These are phyloP conservation scores for Hirschfeldia incana DNA, from an alignment of 345 rosid species.

Conservation along the genomic window DNA sequence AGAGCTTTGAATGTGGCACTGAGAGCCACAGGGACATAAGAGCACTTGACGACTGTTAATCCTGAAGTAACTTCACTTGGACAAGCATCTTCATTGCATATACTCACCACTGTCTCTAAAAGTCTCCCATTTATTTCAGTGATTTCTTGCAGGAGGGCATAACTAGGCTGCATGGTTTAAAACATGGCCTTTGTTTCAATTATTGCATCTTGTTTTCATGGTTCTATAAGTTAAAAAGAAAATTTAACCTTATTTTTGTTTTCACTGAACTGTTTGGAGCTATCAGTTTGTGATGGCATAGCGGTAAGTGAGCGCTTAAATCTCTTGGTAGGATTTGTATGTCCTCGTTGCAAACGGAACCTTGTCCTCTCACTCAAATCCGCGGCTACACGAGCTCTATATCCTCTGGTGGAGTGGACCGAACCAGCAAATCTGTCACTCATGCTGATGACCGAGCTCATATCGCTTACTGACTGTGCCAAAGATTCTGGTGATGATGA, in stretches of 20 bases:
- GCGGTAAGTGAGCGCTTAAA: slow-evolving; percentile 67
- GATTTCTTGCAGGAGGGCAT: slow-evolving; percentile 63
- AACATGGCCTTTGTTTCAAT: background rate
- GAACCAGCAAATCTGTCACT: slow-evolving; percentile 74
- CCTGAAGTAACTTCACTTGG: slow-evolving; percentile 49
- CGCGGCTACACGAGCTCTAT: slow-evolving; percentile 76
- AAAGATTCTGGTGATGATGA: slow-evolving; percentile 56
- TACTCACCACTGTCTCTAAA: slow-evolving; percentile 63
- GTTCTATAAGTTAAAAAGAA: background rate
- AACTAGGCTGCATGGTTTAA: slow-evolving; percentile 50
- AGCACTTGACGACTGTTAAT: slow-evolving; percentile 52
- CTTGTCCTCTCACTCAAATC: slow-evolving; percentile 77
- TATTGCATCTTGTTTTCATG: background rate
- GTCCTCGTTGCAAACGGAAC: slow-evolving; percentile 62
- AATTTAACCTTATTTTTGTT: slow-evolving; percentile 60
- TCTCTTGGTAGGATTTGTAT: slow-evolving; percentile 54
- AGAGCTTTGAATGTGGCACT: slow-evolving; percentile 57
- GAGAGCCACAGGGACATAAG: slow-evolving; percentile 66
- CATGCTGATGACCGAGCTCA: slow-evolving; percentile 69
- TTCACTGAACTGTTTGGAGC: slow-evolving; percentile 54
- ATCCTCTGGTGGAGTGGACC: slow-evolving; percentile 65
- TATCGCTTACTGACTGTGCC: slow-evolving; percentile 66
- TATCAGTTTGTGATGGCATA: slow-evolving; percentile 58
- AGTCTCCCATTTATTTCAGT: slow-evolving; percentile 64
- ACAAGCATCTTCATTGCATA: slow-evolving; percentile 55